A percentile compares a stretch with the other conserved stretches of the same genome.
Conservation (phyloP, 108 stramenopile species). For the Skeletonema costatum region DNA sequence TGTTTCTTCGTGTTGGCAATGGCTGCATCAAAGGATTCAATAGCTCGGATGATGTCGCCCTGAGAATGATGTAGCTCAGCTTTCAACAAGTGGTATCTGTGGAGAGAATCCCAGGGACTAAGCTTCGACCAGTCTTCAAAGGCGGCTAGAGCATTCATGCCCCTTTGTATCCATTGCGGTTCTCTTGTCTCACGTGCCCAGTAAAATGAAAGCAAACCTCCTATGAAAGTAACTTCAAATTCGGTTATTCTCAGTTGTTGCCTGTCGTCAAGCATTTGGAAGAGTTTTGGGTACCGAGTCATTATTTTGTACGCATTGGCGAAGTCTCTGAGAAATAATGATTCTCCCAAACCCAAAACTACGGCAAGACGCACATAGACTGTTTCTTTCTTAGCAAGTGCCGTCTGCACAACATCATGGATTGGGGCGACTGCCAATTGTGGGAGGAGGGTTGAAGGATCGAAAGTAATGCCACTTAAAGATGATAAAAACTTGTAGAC, state of each 20-base stretch:
- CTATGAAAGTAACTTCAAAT: constrained; percentile 2
- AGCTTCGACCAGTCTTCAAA: constrained; percentile 13
- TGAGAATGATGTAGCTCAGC: constrained; percentile 15
- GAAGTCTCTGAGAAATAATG: constrained; percentile 13
- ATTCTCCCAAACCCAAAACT: not conserved
- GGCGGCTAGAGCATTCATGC: constrained; percentile 2
- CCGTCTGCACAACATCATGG: constrained; percentile 7
- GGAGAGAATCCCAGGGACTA: not conserved
- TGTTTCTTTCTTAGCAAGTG: constrained; percentile 4
- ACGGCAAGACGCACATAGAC: constrained; percentile 1
- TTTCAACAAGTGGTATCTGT: constrained; percentile 15
- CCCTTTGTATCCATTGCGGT: constrained; percentile 17
- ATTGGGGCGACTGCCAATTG: not conserved
- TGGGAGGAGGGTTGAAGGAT: not conserved
- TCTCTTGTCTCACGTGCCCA: constrained; percentile 20
- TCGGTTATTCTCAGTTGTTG: not conserved
- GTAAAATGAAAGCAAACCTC: constrained; percentile 12
- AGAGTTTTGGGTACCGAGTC: not conserved
- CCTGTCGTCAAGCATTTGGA: not conserved
- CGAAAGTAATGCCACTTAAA: constrained; percentile 14
- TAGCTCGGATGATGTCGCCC: not conserved
- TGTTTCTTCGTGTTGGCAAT: constrained; percentile 5
- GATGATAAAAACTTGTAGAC: constrained; percentile 4
- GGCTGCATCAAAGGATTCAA: constrained; percentile 1
- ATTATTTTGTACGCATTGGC: constrained; percentile 1